These are phyloP conservation scores for Pestalotiopsis sp. DNA, from an alignment of 2,329 filamentous ascomycete species.

Conservation along the genomic window DNA sequence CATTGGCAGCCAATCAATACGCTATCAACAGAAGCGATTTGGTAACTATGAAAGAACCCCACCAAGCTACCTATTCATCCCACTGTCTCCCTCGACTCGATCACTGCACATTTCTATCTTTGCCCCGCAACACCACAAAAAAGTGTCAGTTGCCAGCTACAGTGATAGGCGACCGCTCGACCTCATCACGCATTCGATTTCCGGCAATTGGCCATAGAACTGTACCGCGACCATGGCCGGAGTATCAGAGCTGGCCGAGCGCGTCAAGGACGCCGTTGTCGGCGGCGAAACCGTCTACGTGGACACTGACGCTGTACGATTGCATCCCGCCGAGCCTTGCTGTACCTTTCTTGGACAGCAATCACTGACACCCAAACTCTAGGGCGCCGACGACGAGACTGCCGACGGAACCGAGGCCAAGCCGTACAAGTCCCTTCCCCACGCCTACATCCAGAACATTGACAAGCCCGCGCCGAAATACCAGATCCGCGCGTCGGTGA, in stretches of 20 bases:
- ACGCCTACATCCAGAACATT: constrained; percentile 74
- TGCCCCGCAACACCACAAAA: constrained; percentile 9
- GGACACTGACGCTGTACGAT: constrained; percentile 69
- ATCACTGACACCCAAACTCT: neutral
- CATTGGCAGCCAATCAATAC: constrained; percentile 13
- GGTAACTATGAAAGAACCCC: constrained; percentile 5
- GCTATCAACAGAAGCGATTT: constrained; percentile 11
- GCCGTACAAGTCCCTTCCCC: constrained; percentile 81
- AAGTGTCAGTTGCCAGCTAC: neutral
- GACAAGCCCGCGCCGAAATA: constrained; percentile 62
- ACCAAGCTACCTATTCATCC: constrained; percentile 1
- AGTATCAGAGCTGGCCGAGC: constrained; percentile 52
- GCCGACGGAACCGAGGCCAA: constrained; percentile 70
- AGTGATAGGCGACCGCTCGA: neutral
- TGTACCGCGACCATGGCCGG: constrained; percentile 39
- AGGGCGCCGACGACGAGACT: constrained; percentile 68
- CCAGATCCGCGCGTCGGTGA: constrained; percentile 68
- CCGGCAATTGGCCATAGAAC: neutral
- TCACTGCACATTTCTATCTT: constrained; percentile 6
- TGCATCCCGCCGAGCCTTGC: neutral
- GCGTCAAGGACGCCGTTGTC: constrained; percentile 40
- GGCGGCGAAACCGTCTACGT: constrained; percentile 64
- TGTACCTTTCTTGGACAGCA: neutral
- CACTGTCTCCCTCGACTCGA: neutral
- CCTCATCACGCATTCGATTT: neutral